Conservation (phyloP, 768 basidiomycete species). For the Gautieria morchelliformis region DNA sequence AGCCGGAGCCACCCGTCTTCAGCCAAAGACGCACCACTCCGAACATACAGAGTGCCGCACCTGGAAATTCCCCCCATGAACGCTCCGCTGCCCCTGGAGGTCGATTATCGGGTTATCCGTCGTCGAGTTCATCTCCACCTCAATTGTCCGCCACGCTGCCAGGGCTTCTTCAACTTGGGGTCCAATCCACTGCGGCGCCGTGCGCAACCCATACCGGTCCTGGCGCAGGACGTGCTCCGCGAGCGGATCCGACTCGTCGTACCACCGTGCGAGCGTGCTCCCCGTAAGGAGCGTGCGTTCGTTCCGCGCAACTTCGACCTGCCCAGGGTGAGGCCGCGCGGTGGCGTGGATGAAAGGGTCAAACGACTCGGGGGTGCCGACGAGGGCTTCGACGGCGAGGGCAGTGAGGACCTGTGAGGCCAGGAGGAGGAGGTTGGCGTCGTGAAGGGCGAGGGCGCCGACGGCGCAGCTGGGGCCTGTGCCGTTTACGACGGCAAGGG, state of each 20-base stretch:
- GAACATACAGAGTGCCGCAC: too few relatives aligned
- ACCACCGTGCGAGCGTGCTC: conserved; percentile 12
- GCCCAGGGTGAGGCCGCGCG: conserved; percentile 20
- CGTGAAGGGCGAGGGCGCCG: conserved; percentile 17
- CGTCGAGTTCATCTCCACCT: conserved; percentile 19
- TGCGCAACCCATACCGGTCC: conserved; percentile 21
- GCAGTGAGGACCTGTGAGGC: conserved; percentile 16
- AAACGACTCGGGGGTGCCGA: conserved; percentile 17
- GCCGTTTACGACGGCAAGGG: conserved; percentile 20
- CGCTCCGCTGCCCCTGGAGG: neutral
- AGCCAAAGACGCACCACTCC: too few relatives aligned
- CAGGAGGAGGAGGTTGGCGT: conserved; percentile 13
- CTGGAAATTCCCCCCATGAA: neutral
- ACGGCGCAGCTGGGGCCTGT: conserved; percentile 13
- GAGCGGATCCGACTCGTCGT: conserved; percentile 14
- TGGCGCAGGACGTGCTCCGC: conserved; percentile 17
- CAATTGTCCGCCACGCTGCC: conserved; percentile 13
- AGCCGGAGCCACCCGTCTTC: conserved; percentile 13
- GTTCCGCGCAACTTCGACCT: conserved; percentile 18
- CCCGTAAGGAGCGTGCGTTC: conserved; percentile 13
- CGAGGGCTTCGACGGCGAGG: conserved; percentile 19
- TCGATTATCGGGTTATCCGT: conserved; percentile 25
- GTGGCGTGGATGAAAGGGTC: conserved; percentile 19
- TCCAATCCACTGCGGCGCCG: conserved; percentile 18
- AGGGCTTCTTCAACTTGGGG: conserved; percentile 18